Evolutionary conservation across 495 filamentous ascomycete genomes (phyloP).

Genomic region (Penicillium robsamsonii): DNA sequence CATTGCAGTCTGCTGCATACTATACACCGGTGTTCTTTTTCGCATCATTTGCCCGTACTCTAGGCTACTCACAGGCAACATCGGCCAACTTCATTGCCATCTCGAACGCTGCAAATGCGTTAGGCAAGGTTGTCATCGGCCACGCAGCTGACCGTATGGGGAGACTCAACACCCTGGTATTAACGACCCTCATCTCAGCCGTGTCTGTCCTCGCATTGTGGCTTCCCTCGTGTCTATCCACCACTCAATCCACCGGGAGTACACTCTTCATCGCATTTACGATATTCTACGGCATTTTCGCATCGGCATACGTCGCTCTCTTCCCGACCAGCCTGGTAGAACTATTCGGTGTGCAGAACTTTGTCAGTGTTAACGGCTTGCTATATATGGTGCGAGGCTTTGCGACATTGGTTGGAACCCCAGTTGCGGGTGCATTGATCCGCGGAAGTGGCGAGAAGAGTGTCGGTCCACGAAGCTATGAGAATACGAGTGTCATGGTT

Average conservation of each 20-base stretch:
- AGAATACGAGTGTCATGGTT: slow-evolving; percentile 32
- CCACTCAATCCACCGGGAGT: slow-evolving; percentile 17
- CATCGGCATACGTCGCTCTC: slow-evolving; percentile 41
- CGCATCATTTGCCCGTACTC: slow-evolving; percentile 34
- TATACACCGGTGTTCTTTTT: slow-evolving; percentile 43
- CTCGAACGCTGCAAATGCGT: slow-evolving; percentile 31
- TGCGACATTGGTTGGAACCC: slow-evolving; percentile 43
- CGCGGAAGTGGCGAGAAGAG: slow-evolving; percentile 16
- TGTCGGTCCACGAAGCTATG: slow-evolving; percentile 22
- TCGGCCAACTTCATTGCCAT: slow-evolving; percentile 38
- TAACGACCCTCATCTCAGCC: slow-evolving; percentile 39
- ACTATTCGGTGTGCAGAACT: slow-evolving; percentile 42
- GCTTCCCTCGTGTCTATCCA: slow-evolving; percentile 35
- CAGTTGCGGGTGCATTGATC: slow-evolving; percentile 40
- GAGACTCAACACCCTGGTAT: slow-evolving; percentile 37
- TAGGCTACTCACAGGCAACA: slow-evolving; percentile 37
- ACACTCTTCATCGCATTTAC: slow-evolving; percentile 39
- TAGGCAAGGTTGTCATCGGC: slow-evolving; percentile 27
- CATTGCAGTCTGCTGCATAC: slow-evolving; percentile 41
- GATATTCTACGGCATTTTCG: slow-evolving; percentile 39
- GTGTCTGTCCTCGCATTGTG: slow-evolving; percentile 36
- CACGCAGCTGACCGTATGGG: slow-evolving; percentile 50
- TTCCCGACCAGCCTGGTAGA: slow-evolving; percentile 44
- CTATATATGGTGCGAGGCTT: slow-evolving; percentile 46
- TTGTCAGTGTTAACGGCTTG: slow-evolving; percentile 41